phyloP scores from a whole-genome alignment of 2,329 filamentous ascomycete genomes.

The Colletotrichum acutatum region DNA sequence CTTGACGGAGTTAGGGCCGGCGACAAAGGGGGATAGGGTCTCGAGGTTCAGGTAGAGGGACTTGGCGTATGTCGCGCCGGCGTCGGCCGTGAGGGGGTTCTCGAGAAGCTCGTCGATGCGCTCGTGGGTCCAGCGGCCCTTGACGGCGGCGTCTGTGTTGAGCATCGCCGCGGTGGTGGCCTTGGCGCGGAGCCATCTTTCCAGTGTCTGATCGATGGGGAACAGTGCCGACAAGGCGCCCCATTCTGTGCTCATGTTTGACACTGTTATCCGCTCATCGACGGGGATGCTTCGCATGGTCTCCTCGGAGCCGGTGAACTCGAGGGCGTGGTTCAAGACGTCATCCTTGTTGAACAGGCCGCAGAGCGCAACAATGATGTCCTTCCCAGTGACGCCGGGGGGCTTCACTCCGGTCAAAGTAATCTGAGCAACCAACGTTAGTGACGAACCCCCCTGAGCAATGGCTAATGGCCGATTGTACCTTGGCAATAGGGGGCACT shows the following conservation, averaged over 20 bases:
- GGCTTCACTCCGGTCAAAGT: constrained; percentile 81
- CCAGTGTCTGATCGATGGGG: constrained; percentile 79
- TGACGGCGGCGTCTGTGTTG: constrained; percentile 56
- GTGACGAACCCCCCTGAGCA: background rate
- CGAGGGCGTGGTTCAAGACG: constrained; percentile 90
- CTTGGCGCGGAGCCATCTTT: constrained; percentile 80
- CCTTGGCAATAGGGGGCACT: constrained; percentile 81
- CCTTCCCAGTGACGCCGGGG: constrained; percentile 87
- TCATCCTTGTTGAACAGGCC: constrained; percentile 88
- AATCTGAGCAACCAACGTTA: constrained; percentile 52
- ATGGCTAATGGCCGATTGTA: background rate
- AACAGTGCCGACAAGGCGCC: constrained; percentile 63
- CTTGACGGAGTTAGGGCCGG: constrained; percentile 93
- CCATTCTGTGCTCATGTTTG: constrained; percentile 88
- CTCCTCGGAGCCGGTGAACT: constrained; percentile 84
- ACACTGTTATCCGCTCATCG: constrained; percentile 78
- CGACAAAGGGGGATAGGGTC: constrained; percentile 84
- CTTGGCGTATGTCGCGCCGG: constrained; percentile 85
- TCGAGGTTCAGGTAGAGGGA: constrained; percentile 83
- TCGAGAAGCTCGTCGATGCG: constrained; percentile 77
- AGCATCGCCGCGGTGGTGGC: constrained; percentile 77
- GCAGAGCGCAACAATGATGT: constrained; percentile 91
- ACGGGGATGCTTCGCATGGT: constrained; percentile 79
- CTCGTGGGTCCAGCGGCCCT: constrained; percentile 76
- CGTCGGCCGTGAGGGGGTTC: constrained; percentile 76